Conservation (phyloP, 805 yeast species). For the Kodamaea leandrae region DNA sequence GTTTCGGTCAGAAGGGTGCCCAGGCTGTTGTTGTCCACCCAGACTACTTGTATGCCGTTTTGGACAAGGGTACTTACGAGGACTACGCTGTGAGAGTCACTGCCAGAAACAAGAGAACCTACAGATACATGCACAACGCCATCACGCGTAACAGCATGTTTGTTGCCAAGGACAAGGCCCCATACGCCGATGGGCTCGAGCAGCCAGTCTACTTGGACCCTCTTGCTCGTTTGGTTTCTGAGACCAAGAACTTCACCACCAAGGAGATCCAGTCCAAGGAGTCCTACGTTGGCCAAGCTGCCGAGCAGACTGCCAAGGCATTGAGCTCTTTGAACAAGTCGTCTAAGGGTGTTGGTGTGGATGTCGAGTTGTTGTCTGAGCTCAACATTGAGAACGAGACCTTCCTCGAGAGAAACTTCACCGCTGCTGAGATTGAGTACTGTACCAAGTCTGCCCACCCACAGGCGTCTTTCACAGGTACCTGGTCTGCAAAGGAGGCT, state of each 20-base stretch:
- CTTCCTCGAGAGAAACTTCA: slow-evolving; percentile 89
- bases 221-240: slow-evolving; percentile 67
- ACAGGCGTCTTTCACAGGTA: slow-evolving; percentile 91
- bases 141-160: slow-evolving; percentile 87
- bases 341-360: slow-evolving; percentile 87
- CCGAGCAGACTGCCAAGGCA: slow-evolving; percentile 63
- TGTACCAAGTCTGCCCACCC: slow-evolving; percentile 72
- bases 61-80: slow-evolving; percentile 69
- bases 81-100: slow-evolving; percentile 68
- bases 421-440: slow-evolving; percentile 73
- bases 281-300: slow-evolving; percentile 44
- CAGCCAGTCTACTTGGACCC: slow-evolving; percentile 93
- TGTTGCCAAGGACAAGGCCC: slow-evolving; percentile 90
- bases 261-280: slow-evolving; percentile 49
- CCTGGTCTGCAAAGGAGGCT: slow-evolving; percentile 99
- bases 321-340: slow-evolving; percentile 55
- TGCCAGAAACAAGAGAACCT: slow-evolving; percentile 83
- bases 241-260: slow-evolving; percentile 46
- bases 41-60: slow-evolving; percentile 85
- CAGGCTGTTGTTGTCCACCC: slow-evolving; percentile 91
- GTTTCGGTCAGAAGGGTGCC: slow-evolving; percentile 99
- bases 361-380: slow-evolving; percentile 83
- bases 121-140: slow-evolving; percentile 94
- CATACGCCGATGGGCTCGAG: slow-evolving; percentile 87
- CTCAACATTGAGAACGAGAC: slow-evolving; percentile 87